Conservation (phyloP, 371 early-diverging fungal species). For the Gilbertella persicaria region DNA sequence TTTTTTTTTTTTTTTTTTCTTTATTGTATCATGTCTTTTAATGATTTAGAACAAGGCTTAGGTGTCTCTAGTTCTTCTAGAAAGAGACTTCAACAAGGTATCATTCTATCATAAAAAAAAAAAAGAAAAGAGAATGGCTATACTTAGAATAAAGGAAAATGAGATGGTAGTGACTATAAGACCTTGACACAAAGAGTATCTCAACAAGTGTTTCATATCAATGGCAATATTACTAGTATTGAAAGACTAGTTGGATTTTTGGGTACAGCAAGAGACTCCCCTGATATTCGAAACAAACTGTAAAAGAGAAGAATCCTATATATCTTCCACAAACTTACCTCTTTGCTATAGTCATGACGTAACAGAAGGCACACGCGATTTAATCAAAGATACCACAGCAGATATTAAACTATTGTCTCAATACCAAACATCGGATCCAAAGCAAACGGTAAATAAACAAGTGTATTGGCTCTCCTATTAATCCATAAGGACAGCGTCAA, state of each 20-base stretch:
- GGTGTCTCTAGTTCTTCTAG: constrained; percentile 16
- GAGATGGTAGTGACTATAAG: constrained; percentile 58
- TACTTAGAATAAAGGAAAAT: constrained; percentile 2
- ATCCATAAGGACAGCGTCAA: constrained; percentile 51
- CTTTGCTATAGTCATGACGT: constrained; percentile 63
- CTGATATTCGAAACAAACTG: constrained; percentile 74
- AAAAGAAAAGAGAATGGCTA: too few species aligned
- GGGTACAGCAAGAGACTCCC: constrained; percentile 79
- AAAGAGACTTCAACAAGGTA: constrained; percentile 2
- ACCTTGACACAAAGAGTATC: constrained; percentile 59
- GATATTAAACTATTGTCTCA: constrained; percentile 72
- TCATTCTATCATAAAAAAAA: not conserved
- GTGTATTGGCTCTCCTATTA: too few species aligned
- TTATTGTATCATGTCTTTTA: constrained; percentile 48
- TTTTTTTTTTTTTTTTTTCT: not conserved
- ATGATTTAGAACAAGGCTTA: constrained; percentile 56
- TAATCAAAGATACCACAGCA: constrained; percentile 74
- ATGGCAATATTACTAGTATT: constrained; percentile 79
- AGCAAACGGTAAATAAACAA: constrained; percentile 9
- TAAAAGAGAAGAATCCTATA: constrained; percentile 32
- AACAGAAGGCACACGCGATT: constrained; percentile 79
- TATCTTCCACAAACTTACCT: not conserved
- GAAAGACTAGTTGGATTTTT: constrained; percentile 75
- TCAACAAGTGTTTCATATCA: constrained; percentile 75
- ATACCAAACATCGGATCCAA: constrained; percentile 15